A percentile compares a stretch with the other conserved stretches of the same genome.
phyloP scores from a whole-genome alignment of 2,329 filamentous ascomycete genomes.

The Pseudogymnoascus sp. region DNA sequence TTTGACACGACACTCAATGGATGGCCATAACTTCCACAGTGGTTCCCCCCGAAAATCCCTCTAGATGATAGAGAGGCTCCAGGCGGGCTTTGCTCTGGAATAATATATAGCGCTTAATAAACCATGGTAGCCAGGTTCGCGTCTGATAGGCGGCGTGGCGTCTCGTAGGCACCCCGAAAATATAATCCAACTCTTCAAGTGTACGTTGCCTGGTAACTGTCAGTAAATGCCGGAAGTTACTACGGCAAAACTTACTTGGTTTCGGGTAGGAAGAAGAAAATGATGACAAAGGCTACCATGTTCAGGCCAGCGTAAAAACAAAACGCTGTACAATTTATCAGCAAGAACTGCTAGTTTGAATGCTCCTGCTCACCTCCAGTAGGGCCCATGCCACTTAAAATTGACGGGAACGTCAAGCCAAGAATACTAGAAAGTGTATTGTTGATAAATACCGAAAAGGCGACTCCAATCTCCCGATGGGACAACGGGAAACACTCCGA shows the following conservation, averaged over 20 bases:
- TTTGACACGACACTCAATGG: background rate
- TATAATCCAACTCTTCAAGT: slow-evolving; percentile 51
- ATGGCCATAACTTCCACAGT: background rate
- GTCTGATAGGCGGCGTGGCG: slow-evolving; percentile 18
- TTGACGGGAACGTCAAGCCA: slow-evolving; percentile 40
- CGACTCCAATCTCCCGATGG: slow-evolving; percentile 38
- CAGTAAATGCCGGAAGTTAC: background rate
- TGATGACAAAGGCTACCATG: slow-evolving; percentile 52
- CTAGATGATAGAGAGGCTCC: slow-evolving; percentile 45
- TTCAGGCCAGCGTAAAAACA: slow-evolving; percentile 57
- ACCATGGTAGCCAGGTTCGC: slow-evolving; percentile 54
- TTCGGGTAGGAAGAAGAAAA: slow-evolving; percentile 54
- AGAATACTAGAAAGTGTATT: slow-evolving; percentile 25
- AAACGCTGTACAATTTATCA: slow-evolving; percentile 42
- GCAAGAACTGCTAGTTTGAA: slow-evolving; percentile 32
- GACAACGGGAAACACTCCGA: slow-evolving; percentile 49
- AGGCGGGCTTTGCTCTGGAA: slow-evolving; percentile 39
- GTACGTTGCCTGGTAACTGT: slow-evolving; percentile 36
- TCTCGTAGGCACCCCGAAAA: slow-evolving; percentile 51
- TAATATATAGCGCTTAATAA: slow-evolving; percentile 50
- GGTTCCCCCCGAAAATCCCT: slow-evolving; percentile 14
- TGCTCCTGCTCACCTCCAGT: slow-evolving; percentile 18
- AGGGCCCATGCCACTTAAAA: slow-evolving; percentile 33
- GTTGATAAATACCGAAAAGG: slow-evolving; percentile 29
- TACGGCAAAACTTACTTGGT: slow-evolving; percentile 34